Base-by-base conservation (phyloP, 2,329 filamentous ascomycete genomes). In the Venturiaceae sp. region DNA sequence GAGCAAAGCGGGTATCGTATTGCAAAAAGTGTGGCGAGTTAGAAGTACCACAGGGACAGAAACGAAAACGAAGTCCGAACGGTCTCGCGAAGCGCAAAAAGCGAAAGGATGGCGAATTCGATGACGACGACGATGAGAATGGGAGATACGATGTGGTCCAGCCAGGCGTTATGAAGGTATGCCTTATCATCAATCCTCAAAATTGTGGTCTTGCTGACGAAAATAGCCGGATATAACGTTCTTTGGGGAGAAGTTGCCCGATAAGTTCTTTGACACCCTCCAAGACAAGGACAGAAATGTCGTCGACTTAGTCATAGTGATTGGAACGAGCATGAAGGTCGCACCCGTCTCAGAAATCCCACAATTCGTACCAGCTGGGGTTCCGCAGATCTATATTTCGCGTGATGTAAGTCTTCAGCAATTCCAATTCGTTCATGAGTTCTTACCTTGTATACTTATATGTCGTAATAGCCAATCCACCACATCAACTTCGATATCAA, bases 401-500 rank as follows among this genome's bases (percentile, higher is more conserved):
- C 84, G 89, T 64, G 87, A 88, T 62, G 80, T 82, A 73, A 67
- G 78, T 72, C 26, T 9, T 13, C 8, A 21, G 8, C 19, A 19
- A 30, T 46, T 13, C 34, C 34, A 56, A 5, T 21, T 13, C 6
- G 56, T 58, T 16, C 11, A 32, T 32, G 5, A 13, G 7, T 50
- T 32, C 61, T 68, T 30, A 67, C 41, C 8, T 30, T 53, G 5
- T 60, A 32, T 7, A 8, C n/a, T n/a, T n/a, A n/a, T n/a, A n/a
- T n/a, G n/a, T n/a, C n/a, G n/a, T 14, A 34, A 37, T 55, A 85
- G 75, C 86, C 90, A 3, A 89, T 96, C 58, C 80, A 79, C 36
- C 92, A 97, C 72, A 88, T 95, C 69, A 90, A 95, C 69, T 97
- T 99, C 66, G 94, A 99, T 72, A 90, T 99, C 64, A 92, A 96